These are phyloP conservation scores for Botrytis hyacinthi DNA, from an alignment of 2,329 filamentous ascomycete genomes.

Conservation along the genomic window DNA sequence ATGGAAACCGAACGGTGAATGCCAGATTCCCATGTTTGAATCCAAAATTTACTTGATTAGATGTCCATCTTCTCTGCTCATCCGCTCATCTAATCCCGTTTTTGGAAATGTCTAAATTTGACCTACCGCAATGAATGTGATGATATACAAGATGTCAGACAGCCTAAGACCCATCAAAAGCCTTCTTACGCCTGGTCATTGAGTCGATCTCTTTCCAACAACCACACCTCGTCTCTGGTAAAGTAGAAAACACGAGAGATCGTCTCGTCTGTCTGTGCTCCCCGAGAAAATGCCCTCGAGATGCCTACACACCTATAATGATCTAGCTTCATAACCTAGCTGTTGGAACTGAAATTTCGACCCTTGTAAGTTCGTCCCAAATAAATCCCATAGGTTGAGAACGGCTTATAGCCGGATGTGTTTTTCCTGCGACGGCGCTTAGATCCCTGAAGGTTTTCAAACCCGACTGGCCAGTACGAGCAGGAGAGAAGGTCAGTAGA, in stretches of 20 bases:
- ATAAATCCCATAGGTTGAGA: conserved; percentile 4
- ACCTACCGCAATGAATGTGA: conserved; percentile 2
- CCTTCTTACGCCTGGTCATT: neutral
- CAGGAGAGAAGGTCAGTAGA: neutral
- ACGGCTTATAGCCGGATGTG: conserved; percentile 3
- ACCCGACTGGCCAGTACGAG: neutral
- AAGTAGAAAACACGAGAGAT: neutral
- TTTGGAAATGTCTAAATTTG: neutral
- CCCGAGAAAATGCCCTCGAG: neutral
- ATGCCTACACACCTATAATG: neutral
- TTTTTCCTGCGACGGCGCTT: conserved; percentile 36
- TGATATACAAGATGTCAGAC: neutral
- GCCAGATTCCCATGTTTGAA: neutral
- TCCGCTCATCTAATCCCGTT: conserved; percentile 6
- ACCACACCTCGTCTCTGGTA: neutral
- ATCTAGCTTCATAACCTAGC: neutral
- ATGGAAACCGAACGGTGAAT: neutral
- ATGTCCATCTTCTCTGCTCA: conserved; percentile 1
- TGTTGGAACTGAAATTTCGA: neutral
- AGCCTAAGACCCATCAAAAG: neutral
- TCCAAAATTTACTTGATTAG: conserved; percentile 6
- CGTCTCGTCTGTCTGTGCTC: neutral
- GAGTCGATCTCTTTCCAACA: conserved; percentile 5
- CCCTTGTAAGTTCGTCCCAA: conserved; percentile 7
- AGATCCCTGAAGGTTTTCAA: conserved; percentile 14